phyloP scores from a whole-genome alignment of 306 rosid species.

The Prunus kanzakura region DNA sequence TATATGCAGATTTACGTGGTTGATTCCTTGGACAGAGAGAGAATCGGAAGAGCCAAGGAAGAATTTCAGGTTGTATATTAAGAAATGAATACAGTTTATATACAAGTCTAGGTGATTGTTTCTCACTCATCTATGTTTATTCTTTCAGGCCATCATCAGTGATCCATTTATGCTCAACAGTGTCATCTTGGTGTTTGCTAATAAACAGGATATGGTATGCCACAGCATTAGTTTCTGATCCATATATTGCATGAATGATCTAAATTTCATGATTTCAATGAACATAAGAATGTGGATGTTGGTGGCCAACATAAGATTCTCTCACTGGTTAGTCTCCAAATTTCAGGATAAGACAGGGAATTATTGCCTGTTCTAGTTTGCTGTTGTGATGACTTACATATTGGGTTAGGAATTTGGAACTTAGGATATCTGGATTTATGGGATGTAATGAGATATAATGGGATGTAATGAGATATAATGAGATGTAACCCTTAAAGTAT shows the following conservation, averaged over 20 bases:
- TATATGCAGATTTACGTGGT: slow-evolving; percentile 81
- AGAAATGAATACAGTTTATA: slow-evolving; percentile 17
- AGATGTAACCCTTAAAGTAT: background rate
- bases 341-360: background rate
- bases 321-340: background rate
- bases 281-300: background rate
- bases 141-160: slow-evolving; percentile 81
- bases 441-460: background rate
- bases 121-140: slow-evolving; percentile 25
- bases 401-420: background rate
- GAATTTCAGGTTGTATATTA: slow-evolving; percentile 77
- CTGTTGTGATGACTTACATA: background rate
- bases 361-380: background rate
- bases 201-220: slow-evolving; percentile 96
- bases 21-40: slow-evolving; percentile 91
- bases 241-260: background rate
- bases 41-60: slow-evolving; percentile 81
- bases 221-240: slow-evolving; percentile 19
- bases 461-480: background rate
- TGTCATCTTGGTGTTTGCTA: slow-evolving; percentile 92
- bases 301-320: background rate
- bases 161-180: slow-evolving; percentile 98
- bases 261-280: background rate
- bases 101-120: slow-evolving; percentile 8
- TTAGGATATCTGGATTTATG: background rate